Base-by-base conservation (phyloP, 345 rosid genomes). In the rapeseed (Brassica napus) region DNA sequence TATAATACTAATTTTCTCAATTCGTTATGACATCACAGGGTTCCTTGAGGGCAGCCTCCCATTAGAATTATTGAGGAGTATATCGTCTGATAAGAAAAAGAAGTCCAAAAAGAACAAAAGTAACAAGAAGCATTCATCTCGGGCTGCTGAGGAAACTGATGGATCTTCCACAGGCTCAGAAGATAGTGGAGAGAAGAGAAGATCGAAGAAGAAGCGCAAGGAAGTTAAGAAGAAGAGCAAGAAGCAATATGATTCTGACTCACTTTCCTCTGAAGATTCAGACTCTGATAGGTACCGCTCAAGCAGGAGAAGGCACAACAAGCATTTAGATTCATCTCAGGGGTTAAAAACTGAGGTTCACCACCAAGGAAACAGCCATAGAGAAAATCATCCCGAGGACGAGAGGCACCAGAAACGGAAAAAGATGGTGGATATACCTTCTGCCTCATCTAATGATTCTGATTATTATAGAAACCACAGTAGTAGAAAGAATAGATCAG, bases 11-110 rank as follows among this genome's bases (percentile, higher is more conserved):
- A 60, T 16, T 14, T 23, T 57, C 8, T 59, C 49, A 42, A 47
- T 75, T 35, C 31, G 14, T 63, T 21, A 57, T 64, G 65, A 72
- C 47, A 67, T 69, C 80, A 21, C 79, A 95, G 98, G 99, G 60
- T 95, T 95, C 86, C 97, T 95, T 37, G 89, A 83, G 62, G 89
- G 78, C 23, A 81, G 70, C 82, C 80, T 95, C 59, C 96, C 99
- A 0, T 77, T 88, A 78, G 80, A 90, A 71, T 83, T 95, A 82
- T 77, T 88, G 57, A 85, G 67, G 74, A 83, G 81, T 16, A 39
- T 87, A 69, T 78, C 92, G 16, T 71, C 81, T 47, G 87, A 91
- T 77, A 82, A 72, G 37, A 82, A 75, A 72, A 83, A 61, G 77
- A 93, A 90, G 69, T 82, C 86, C 65, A 80, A 65, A 31, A 88